phyloP scores from a whole-genome alignment of 2,329 filamentous ascomycete genomes.

The Aspergillus puulaauensis region DNA sequence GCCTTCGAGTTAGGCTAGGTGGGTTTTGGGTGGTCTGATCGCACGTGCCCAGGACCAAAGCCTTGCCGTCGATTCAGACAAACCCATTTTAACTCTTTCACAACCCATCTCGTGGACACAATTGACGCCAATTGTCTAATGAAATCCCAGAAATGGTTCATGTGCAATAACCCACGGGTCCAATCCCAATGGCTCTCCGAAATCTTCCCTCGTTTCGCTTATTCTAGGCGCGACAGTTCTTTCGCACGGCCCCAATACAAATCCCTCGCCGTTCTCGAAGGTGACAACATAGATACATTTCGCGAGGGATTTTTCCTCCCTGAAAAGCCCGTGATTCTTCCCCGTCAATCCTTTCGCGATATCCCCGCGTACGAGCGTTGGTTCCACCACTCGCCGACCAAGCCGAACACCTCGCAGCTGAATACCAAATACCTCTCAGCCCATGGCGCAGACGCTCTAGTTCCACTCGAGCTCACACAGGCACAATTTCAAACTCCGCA shows the following conservation, averaged over 20 bases:
- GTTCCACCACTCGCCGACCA: slow-evolving; percentile 52
- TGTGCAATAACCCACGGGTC: slow-evolving; percentile 15
- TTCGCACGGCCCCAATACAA: slow-evolving; percentile 18
- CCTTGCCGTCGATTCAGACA: background rate
- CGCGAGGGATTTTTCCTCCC: slow-evolving; percentile 53
- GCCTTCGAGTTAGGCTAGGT: too few species aligned
- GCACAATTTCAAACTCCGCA: background rate
- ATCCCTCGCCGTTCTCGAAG: slow-evolving; percentile 29
- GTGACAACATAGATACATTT: slow-evolving; percentile 49
- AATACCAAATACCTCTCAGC: slow-evolving; percentile 46
- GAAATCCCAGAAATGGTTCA: slow-evolving; percentile 27
- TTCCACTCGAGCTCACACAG: slow-evolving; percentile 60
- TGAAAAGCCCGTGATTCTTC: slow-evolving; percentile 54
- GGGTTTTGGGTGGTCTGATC: background rate
- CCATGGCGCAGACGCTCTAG: slow-evolving; percentile 48
- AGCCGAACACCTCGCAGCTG: slow-evolving; percentile 28
- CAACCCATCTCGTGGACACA: background rate
- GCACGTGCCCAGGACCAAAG: background rate
- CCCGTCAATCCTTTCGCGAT: slow-evolving; percentile 40
- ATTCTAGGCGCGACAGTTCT: background rate
- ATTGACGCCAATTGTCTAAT: slow-evolving; percentile 21
- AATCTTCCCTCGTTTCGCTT: background rate
- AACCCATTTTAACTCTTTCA: background rate
- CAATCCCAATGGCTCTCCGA: slow-evolving; percentile 4
- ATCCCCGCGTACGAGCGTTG: slow-evolving; percentile 60